Evolutionary conservation across 768 basidiomycete genomes (phyloP), one percentile per base, ranked within the genome.

Genomic region (Tulasnella sp.): DNA sequence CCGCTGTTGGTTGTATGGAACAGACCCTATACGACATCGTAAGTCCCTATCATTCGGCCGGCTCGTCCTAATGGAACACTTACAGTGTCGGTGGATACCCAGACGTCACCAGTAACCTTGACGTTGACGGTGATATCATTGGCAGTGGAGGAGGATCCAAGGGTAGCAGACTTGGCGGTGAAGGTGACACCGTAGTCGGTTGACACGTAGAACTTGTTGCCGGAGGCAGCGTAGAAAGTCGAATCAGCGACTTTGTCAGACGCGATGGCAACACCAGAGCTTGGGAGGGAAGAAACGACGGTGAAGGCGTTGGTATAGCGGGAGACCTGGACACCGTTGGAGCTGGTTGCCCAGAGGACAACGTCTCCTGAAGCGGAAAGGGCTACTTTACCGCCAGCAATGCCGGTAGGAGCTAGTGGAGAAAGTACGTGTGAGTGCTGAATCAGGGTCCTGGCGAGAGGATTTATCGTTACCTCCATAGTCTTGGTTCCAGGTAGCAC

Each of bases 141-240:
- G 6, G 88, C 85, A 0, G 85, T 82, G 8, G 85, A 85, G 5
- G 88, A 89, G 12, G 84, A 79, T 40, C 86, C 87, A 1, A 91
- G 83, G 17, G 84, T 80, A n/a, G 85, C 85, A 67, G 83, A 83
- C 0, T 79, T 81, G 29, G 82, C 72, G 12, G 79, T 37, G 80
- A 90, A 90, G 0, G 88, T 87, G 78, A 86, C 83, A 11, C 88
- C 90, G 12, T 85, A 85, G 77, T 91, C 85, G 5, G 83, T 86
- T 22, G 89, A 90, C 19, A 89, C 78, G 79, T 89, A 91, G 84
- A 91, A 90, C 29, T 82, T 84, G 22, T 85, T 84, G 0, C 85
- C 85, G n/a, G 87, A 85, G n/a, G 89, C 89, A 25, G 85, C 89
- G 79, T 90, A 91, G 83, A 91, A 90, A 68, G 89, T 80, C 0